Base-by-base conservation (phyloP, 495 filamentous ascomycete genomes). In the Chlorociboria aeruginascens region DNA sequence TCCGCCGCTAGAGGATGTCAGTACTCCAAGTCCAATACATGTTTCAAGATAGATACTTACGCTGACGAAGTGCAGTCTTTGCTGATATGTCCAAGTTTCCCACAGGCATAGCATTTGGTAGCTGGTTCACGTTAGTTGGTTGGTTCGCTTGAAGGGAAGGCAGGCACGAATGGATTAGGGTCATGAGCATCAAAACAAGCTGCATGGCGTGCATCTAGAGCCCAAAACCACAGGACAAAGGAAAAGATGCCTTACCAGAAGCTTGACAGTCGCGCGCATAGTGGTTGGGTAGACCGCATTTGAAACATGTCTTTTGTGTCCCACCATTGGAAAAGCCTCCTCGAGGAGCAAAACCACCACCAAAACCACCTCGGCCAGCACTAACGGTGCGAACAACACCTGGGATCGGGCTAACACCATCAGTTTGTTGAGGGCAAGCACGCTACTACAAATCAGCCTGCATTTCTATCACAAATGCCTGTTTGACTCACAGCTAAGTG, bases 41-140 rank as follows among this genome's bases (percentile, higher is more conserved):
- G 14, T 36, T 3, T 36, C 3, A 36, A 14, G 20, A 25, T 25
- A 25, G 20, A 1, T 25, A 25, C 20, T 25, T 25, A 36, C 34
- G 34, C 34, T 25, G n/a, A 25, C 13, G 34, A 46, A 38, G 25
- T 46, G 45, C 45, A 39, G 39, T 25, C 20, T 25, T 25, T 29
- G 32, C 87, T 95, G 66, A 97, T 97, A 71, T 98, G 92, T 38
- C 92, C 92, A 43, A 95, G 78, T 70, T 98, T 98, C 63, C 93
- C 93, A 65, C 93, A 99, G 53, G 93, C 90, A 66, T 97, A 99
- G 77, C 93, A 99, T 69, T 99, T 99, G 89, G 95, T 95, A 46
- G 90, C 89, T 32, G 34, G 17, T 10, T 29, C 13, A 45, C 43
- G 13, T 25, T 25, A 25, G 20, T 25, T 25, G 20, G 20, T 25